phyloP scores from a whole-genome alignment of 257 asterid genomes.

The Solanum tacnaense region DNA sequence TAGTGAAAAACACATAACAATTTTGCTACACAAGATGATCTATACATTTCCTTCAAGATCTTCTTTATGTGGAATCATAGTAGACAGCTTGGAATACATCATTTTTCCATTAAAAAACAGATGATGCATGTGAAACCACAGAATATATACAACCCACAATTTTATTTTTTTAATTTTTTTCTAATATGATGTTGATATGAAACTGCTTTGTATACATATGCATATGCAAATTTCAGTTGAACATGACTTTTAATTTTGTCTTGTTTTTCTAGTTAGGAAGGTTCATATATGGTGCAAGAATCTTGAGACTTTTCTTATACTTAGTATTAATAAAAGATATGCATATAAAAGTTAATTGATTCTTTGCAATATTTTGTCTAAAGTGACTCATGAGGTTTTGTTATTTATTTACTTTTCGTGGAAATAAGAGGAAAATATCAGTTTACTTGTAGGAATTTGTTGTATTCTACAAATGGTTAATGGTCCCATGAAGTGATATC shows the following conservation, averaged over 20 bases:
- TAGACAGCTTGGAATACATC: neutral
- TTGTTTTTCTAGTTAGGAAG: slow-evolving; percentile 18
- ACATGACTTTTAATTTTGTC: slow-evolving; percentile 14
- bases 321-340: slow-evolving; percentile 9
- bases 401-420: slow-evolving; percentile 10
- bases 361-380: neutral
- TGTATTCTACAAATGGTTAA: slow-evolving; percentile 15
- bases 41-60: neutral
- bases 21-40: neutral
- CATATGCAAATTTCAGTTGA: neutral
- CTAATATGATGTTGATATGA: neutral
- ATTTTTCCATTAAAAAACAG: neutral
- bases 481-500: slow-evolving; percentile 27
- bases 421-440: neutral
- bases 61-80: neutral
- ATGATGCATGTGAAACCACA: slow-evolving; percentile 3
- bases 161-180: neutral
- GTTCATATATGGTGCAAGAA: slow-evolving; percentile 23
- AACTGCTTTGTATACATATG: neutral
- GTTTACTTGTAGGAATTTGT: slow-evolving; percentile 16
- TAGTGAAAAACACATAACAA: neutral
- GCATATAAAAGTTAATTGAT: slow-evolving; percentile 15
- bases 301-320: slow-evolving; percentile 30
- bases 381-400: neutral
- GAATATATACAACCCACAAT: neutral